A percentile compares a stretch with the other conserved stretches of the same genome.
phyloP scores from a whole-genome alignment of 768 basidiomycete species.

The Hemileccinum impolitum region DNA sequence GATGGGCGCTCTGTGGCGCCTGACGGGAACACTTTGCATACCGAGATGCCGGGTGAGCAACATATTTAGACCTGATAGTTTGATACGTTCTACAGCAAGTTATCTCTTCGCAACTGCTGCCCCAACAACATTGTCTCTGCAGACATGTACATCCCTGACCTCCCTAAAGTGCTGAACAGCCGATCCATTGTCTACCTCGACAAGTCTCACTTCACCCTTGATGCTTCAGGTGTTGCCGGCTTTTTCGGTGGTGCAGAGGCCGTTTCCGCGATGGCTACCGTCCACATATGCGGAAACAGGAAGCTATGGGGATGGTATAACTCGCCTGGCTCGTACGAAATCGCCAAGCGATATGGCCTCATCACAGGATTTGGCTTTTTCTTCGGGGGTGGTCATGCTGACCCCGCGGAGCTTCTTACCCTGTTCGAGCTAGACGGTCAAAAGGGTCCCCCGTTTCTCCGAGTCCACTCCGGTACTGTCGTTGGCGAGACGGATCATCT shows the following conservation, averaged over 20 bases:
- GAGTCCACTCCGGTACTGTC: constrained; percentile 4
- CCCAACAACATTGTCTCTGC: background rate
- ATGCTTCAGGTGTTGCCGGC: constrained; percentile 20
- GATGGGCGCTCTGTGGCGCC: background rate
- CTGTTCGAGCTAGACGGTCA: constrained; percentile 6
- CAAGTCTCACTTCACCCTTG: constrained; percentile 18
- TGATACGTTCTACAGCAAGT: background rate
- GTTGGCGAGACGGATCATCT: constrained; percentile 9
- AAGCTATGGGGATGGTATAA: constrained; percentile 34
- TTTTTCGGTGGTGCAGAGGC: constrained; percentile 30
- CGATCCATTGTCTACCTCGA: constrained; percentile 2
- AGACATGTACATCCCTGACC: constrained; percentile 3
- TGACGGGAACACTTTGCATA: background rate
- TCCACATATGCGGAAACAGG: constrained; percentile 27
- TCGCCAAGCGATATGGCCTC: constrained; percentile 29
- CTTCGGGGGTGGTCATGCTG: constrained; percentile 23
- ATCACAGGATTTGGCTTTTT: constrained; percentile 26
- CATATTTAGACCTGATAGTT: background rate
- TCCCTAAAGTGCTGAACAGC: background rate
- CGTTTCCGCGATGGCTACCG: constrained; percentile 31
- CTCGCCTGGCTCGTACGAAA: constrained; percentile 30
- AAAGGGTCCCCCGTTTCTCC: constrained; percentile 8
- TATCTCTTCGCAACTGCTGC: background rate
- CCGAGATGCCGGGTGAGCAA: background rate
- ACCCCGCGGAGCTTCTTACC: constrained; percentile 7